Percentiles rank a stretch among this genome's conserved stretches.
These are phyloP conservation scores for Ustilago esculenta DNA, from an alignment of 1,284 basidiomycete species.

Conservation along the genomic window DNA sequence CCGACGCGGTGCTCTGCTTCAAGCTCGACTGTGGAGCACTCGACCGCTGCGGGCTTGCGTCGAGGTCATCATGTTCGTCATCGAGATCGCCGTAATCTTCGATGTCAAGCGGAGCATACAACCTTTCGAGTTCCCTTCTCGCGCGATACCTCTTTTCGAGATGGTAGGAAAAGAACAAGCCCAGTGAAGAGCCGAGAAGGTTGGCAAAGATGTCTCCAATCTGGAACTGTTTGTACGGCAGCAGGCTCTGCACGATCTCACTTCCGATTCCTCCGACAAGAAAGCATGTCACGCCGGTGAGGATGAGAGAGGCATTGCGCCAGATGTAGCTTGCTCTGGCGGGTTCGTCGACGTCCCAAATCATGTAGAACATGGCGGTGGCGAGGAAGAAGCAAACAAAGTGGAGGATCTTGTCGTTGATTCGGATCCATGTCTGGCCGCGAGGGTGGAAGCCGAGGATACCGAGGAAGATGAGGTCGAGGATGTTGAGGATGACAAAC, in stretches of 20 bases:
- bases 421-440: constrained; percentile 70
- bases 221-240: constrained; percentile 85
- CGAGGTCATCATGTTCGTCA: constrained; percentile 26
- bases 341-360: constrained; percentile 83
- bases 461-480: constrained; percentile 54
- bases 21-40: constrained; percentile 4
- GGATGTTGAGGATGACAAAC: constrained; percentile 49
- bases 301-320: constrained; percentile 78
- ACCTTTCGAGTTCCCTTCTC: constrained; percentile 46
- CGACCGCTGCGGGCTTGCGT: neutral
- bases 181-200: constrained; percentile 78
- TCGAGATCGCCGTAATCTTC: constrained; percentile 45
- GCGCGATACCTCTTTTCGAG: constrained; percentile 49
- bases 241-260: constrained; percentile 81
- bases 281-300: constrained; percentile 72
- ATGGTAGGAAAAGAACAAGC: constrained; percentile 71
- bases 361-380: constrained; percentile 84
- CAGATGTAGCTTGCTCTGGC: constrained; percentile 77
- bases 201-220: constrained; percentile 82
- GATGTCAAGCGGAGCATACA: constrained; percentile 58
- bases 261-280: constrained; percentile 78
- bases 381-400: constrained; percentile 82
- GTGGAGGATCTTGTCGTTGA: constrained; percentile 85
- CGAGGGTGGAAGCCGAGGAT: constrained; percentile 63
- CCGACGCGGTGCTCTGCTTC: constrained; percentile 8